phyloP scores from a whole-genome alignment of 116 monocot genomes.

The Dioscorea cayenensis region DNA sequence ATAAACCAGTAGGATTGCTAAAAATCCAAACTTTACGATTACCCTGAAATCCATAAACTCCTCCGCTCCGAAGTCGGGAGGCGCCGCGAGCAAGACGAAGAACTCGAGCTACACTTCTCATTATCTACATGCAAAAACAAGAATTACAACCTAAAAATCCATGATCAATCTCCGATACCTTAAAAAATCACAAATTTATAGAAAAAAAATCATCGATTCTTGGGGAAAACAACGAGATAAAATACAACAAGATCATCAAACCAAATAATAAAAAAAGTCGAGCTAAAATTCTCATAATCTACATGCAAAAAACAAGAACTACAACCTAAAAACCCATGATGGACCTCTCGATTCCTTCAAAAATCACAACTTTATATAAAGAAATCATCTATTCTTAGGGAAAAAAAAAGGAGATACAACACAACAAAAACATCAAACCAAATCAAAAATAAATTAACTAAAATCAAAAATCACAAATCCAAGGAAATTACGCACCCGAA shows the following conservation, averaged over 20 bases:
- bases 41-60: conserved; percentile 1
- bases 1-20: conserved; percentile 3
- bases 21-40: conserved; percentile 6
- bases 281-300: no score
- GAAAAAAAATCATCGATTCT: not conserved
- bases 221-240: not conserved
- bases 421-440: no score
- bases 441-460: not conserved
- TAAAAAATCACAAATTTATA: not conserved
- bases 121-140: conserved; percentile 4
- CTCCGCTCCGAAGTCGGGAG: conserved; percentile 10
- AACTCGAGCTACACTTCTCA: conserved; percentile 43
- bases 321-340: no score
- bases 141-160: not conserved
- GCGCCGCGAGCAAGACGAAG: conserved; percentile 27
- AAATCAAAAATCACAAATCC: not conserved
- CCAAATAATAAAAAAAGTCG: not conserved
- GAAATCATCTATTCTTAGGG: not conserved
- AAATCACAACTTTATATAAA: not conserved
- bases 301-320: no score
- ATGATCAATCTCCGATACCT: no score
- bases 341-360: no score
- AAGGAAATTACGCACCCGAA: not conserved
- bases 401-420: not conserved
- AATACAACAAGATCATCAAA: no score